Base-by-base conservation (phyloP, 2,329 filamentous ascomycete genomes). In the Monosporascus sp. region DNA sequence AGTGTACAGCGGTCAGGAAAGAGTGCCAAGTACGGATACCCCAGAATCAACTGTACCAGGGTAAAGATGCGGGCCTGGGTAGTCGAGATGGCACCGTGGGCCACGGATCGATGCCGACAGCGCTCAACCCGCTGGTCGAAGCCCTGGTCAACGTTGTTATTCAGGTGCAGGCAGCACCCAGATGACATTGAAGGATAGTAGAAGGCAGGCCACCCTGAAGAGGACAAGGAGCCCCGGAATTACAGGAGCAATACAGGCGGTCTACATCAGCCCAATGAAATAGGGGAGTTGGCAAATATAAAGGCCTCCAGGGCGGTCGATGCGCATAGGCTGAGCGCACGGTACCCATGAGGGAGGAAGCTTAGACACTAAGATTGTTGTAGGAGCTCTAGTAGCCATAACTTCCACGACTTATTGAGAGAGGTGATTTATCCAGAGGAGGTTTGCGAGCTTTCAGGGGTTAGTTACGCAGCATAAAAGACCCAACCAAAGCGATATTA, bases 101-200 rank as follows among this genome's bases (percentile, higher is more conserved):
- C 77, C 56, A 80, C 73, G 2, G 78, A 78, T 18, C 79, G 72
- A 56, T 77, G 72, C 37, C 74, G 73, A 41, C 76, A 79, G 40
- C 79, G 73, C 57, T 70, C 71, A 9, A 80, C 78, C 55, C 75
- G 69, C 3, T 77, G 74, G 59, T 84, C 80, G 50, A 80, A 68
- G 45, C 79, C 76, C 48, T 75, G 72, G 58, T 84, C 80, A 65
- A 78, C 73, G 37, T 75, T 72, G 59, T 83, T 80, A 61, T 84
- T 83, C 68, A 81, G 0, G 78, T 72, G 61, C 80, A 83, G 5
- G 75, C 71, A 20, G 73, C 73, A 26, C 77, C 74, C 50, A 72
- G 50, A 81, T 70, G 57, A 80, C 62, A 17, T 74, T 74, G 50
- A 59, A 60, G 6, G 59, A 57, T 1, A 63, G 46, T 2, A 63